Evolutionary conservation across 345 rosid species (phyloP), one percentile per base, ranked within the genome.

Genomic region (Rhodomyrtus tomentosa): DNA sequence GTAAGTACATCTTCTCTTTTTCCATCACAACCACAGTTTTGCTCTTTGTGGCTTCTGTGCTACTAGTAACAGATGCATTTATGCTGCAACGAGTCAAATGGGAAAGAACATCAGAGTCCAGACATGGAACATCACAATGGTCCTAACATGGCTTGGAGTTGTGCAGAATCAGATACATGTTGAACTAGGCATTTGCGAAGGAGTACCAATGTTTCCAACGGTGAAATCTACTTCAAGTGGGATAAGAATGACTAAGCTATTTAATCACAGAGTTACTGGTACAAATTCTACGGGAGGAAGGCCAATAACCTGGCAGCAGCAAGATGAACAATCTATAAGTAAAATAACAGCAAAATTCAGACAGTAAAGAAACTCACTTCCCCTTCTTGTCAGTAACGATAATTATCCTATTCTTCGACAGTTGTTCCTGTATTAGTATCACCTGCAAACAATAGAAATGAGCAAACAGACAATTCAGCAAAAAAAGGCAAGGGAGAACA

Each of bases 1-100:
- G 88, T 86, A 96, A 90, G 91, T 94, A 96, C 83, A 96, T 90
- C 93, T 90, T 96, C 88, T 88, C 96, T 89, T 95, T 96, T 84
- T 96, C 98, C 95, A 96, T 95, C 83, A 88, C 91, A 87, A 96
- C 94, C 86, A 94, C 88, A 38, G 99, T 96, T 91, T 95, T 96
- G 87, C 98, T 96, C 87, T 95, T 96, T 80, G 92, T 90, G 56
- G 88, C 87, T 91, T 96, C 98, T 16, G 97, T 94, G 90, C 96
- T 95, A 86, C 98, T 96, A 83, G 95, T 95, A 85, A 96, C 99
- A 80, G 98, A 95, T 89, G 98, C 98, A 89, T 91, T 94, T 89
- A 96, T 83, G 85, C 99, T 95, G 90, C 79, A 68, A 68, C 45
- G 20, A 68, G 79, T 32, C 79, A 68, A 32, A 36, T 2, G 7